Evolutionary conservation across 345 rosid species (phyloP), one percentile per base, ranked within the genome.

Genomic region (Gossypium herbaceum): DNA sequence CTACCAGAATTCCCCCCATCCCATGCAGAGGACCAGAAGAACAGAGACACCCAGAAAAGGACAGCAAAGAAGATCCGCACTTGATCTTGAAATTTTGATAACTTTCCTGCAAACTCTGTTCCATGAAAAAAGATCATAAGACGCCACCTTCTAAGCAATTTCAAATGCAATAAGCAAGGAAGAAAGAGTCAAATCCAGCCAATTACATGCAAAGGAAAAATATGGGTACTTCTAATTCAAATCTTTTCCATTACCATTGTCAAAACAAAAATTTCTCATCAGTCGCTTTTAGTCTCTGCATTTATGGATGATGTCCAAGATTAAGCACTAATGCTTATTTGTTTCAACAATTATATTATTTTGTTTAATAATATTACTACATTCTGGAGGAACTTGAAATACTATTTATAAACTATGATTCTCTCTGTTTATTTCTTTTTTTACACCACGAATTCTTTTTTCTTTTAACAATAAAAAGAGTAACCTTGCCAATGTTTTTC

Each of bases 21-120:
- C 52, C n/a, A 19, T 11, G 70, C 70, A 44, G 94, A 90, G 57
- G 90, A 84, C 98, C 98, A 94, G 87, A 92, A 94, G 85, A 92
- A 91, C 77, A 92, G 75, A 80, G 95, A 90, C 94, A 92, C 84
- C 98, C 98, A 94, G 81, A 94, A 90, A 22, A 94, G 88, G 72
- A 94, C 96, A 24, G 97, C 98, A 58, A 87, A 82, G 87, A 92
- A 91, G 69, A 92, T 92, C 82, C 71, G 90, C 57, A 74, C 85
- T 0, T 81, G 86, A 76, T 91, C 97, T 80, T 82, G 91, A 77
- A 91, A 52, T 75, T 75, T 86, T 71, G 93, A 79, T 5, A 91
- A 74, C 24, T 80, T 67, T 73, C 86, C 85, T 61, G 78, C 81
- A 51, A 80, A 50, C 59, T 91, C 96, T 89, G 88, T 78, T 69